Conservation (phyloP, 169 alveolate genomes). For the Plasmodium coatneyi region DNA sequence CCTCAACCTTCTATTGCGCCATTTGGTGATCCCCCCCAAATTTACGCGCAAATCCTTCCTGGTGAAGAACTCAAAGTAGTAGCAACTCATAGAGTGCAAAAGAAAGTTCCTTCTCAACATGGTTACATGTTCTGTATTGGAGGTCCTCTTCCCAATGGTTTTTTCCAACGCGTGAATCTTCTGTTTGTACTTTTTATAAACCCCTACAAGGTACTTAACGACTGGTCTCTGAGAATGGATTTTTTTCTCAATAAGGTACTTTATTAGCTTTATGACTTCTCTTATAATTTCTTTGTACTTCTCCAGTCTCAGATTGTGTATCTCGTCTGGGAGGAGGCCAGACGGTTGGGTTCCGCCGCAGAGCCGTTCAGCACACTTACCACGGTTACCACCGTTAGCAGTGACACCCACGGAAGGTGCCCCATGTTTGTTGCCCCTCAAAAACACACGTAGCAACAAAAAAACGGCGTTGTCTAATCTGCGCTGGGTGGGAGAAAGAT, state of each 20-base stretch:
- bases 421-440: background rate
- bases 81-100: conserved; percentile 34
- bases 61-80: conserved; percentile 36
- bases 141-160: background rate
- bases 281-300: conserved; percentile 39
- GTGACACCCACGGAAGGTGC: background rate
- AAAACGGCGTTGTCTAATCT: conserved; percentile 24
- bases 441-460: conserved; percentile 12
- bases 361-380: background rate
- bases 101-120: conserved; percentile 43
- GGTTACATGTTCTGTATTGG: background rate
- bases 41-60: background rate
- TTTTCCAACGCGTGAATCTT: background rate
- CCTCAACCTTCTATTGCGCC: background rate
- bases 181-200: conserved; percentile 35
- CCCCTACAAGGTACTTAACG: conserved; percentile 20
- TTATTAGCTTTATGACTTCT: conserved; percentile 44
- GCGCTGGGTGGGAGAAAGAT: background rate
- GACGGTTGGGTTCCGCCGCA: background rate
- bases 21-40: background rate
- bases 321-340: background rate
- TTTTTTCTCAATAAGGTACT: conserved; percentile 22
- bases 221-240: conserved; percentile 2
- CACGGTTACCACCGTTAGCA: background rate
- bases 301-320: background rate